Evolutionary conservation across 2,329 filamentous ascomycete species (phyloP).

Genomic region (Huntiella moniliformis): DNA sequence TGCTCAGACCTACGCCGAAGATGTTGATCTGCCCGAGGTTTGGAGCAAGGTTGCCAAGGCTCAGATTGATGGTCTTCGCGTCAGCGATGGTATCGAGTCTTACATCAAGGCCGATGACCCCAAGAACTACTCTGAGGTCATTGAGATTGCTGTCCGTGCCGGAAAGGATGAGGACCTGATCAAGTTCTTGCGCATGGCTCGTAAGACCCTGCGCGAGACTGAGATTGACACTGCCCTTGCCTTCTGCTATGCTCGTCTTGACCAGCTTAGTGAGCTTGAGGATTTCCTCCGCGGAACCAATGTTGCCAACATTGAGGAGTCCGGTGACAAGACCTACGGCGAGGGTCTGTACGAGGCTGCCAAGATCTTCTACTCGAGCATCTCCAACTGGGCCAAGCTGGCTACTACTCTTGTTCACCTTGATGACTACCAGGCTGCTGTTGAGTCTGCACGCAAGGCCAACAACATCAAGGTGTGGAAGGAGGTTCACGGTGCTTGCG

Average conservation of each 20-base stretch:
- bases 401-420: slow-evolving; percentile 95
- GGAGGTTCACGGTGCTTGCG: slow-evolving; percentile 90
- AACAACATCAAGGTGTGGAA: slow-evolving; percentile 99
- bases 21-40: slow-evolving; percentile 81
- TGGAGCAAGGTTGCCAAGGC: slow-evolving; percentile 98
- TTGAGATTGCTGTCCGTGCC: slow-evolving; percentile 84
- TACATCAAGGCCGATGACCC: slow-evolving; percentile 93
- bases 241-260: slow-evolving; percentile 80
- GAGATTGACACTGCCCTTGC: slow-evolving; percentile 85
- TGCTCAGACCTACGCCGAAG: slow-evolving; percentile 86
- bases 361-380: slow-evolving; percentile 96
- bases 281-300: slow-evolving; percentile 89
- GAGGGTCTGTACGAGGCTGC: slow-evolving; percentile 90
- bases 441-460: slow-evolving; percentile 93
- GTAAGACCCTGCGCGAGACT: slow-evolving; percentile 88
- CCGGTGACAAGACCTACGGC: slow-evolving; percentile 91
- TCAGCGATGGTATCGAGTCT: slow-evolving; percentile 83
- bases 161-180: slow-evolving; percentile 96
- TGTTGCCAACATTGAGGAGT: slow-evolving; percentile 88
- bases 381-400: slow-evolving; percentile 99
- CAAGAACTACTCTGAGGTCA: slow-evolving; percentile 85
- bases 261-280: slow-evolving; percentile 82
- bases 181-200: slow-evolving; percentile 91
- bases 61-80: slow-evolving; percentile 84
- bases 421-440: slow-evolving; percentile 88